These are phyloP conservation scores for Candida vaughaniae DNA, from an alignment of 805 yeast genomes.

Conservation along the genomic window DNA sequence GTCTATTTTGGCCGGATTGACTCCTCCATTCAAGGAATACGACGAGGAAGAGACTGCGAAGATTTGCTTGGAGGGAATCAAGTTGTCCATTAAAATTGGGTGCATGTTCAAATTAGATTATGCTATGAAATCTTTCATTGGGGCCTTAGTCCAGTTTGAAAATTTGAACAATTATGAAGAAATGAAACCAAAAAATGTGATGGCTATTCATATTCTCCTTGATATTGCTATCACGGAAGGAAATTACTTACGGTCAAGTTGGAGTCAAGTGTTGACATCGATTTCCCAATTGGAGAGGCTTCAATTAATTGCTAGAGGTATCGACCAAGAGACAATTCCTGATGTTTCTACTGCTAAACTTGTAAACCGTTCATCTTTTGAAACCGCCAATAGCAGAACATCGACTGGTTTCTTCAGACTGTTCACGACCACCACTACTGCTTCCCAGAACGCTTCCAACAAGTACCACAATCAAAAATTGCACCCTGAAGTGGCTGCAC, in stretches of 20 bases:
- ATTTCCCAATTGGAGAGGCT: conserved; percentile 90
- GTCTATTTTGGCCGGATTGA: conserved; percentile 91
- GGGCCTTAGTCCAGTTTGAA: conserved; percentile 85
- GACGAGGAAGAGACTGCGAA: conserved; percentile 71
- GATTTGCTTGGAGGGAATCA: conserved; percentile 80
- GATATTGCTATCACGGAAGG: conserved; percentile 81
- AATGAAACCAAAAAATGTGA: conserved; percentile 74
- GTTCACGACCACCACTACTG: conserved; percentile 50
- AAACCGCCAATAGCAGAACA: conserved; percentile 38
- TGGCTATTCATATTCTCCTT: conserved; percentile 71
- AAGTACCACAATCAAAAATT: conserved; percentile 72
- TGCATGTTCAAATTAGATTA: conserved; percentile 79
- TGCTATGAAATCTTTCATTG: conserved; percentile 85
- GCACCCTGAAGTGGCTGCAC: conserved; percentile 54
- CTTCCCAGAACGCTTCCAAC: conserved; percentile 65
- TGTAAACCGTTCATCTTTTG: conserved; percentile 54
- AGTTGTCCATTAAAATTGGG: conserved; percentile 76
- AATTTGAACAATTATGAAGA: conserved; percentile 77
- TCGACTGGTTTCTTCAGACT: conserved; percentile 53
- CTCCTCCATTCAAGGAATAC: conserved; percentile 89
- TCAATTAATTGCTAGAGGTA: conserved; percentile 84
- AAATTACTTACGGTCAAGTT: conserved; percentile 62
- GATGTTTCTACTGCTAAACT: conserved; percentile 78
- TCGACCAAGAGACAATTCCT: conserved; percentile 80
- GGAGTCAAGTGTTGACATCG: conserved; percentile 80